phyloP scores from a whole-genome alignment of 495 filamentous ascomycete genomes.

The Aspergillus ostianus region DNA sequence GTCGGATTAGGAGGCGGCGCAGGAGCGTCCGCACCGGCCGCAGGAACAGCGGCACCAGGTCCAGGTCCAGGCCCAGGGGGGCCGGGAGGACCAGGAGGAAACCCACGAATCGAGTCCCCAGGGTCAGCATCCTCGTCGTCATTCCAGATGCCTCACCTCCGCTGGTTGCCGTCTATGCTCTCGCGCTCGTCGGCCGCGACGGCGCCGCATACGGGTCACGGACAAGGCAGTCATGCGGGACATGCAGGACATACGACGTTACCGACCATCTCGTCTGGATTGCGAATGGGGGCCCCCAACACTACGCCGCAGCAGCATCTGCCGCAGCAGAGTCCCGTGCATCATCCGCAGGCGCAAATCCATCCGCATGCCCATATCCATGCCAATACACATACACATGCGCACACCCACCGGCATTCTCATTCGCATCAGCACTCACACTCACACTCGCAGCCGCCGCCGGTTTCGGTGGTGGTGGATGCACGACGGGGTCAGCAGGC shows the following conservation, averaged over 20 bases:
- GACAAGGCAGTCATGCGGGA: background rate
- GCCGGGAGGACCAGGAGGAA: background rate
- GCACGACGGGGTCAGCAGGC: background rate
- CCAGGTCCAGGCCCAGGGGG: too few species aligned
- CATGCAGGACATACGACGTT: background rate
- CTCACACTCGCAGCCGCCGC: constrained; percentile 7
- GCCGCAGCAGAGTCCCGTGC: background rate
- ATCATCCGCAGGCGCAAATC: background rate
- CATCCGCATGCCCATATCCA: background rate
- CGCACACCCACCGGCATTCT: background rate
- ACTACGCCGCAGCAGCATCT: constrained; percentile 6
- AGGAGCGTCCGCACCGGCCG: background rate
- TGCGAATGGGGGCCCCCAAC: constrained; percentile 14
- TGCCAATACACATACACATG: background rate
- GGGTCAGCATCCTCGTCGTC: constrained; percentile 14
- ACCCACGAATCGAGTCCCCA: background rate
- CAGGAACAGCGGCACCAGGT: background rate
- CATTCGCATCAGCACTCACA: constrained; percentile 16
- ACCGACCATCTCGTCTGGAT: constrained; percentile 24
- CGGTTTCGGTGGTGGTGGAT: background rate
- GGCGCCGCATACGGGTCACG: background rate
- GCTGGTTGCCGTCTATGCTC: constrained; percentile 28
- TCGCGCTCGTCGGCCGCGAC: constrained; percentile 9
- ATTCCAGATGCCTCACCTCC: constrained; percentile 24
- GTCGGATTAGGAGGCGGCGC: background rate